A percentile compares a stretch with the other conserved stretches of the same genome.
Conservation (phyloP, 371 early-diverging fungal species). For the Mucor saturninus region DNA sequence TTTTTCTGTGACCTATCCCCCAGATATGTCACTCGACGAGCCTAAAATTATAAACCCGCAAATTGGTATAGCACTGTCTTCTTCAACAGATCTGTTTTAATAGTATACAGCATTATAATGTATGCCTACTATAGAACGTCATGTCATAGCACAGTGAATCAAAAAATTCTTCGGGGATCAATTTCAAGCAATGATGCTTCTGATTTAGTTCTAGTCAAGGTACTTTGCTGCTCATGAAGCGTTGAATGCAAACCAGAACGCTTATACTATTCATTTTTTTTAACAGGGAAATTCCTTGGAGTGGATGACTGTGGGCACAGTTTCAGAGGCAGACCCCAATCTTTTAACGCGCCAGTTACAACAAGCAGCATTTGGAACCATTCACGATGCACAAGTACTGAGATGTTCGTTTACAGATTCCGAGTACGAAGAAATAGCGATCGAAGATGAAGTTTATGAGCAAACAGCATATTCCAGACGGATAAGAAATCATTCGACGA, state of each 20-base stretch:
- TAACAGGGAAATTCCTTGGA: slow-evolving; percentile 33
- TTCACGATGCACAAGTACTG: slow-evolving; percentile 33
- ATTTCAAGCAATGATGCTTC: slow-evolving; percentile 14
- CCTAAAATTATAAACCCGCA: too few species aligned
- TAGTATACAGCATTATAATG: slow-evolving; percentile 14
- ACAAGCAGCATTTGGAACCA: slow-evolving; percentile 40
- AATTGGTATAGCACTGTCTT: too few species aligned
- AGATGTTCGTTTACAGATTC: slow-evolving; percentile 21
- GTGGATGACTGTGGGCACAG: slow-evolving; percentile 18
- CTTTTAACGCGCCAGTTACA: slow-evolving; percentile 27
- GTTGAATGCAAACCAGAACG: too few species aligned
- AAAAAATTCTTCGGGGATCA: slow-evolving; percentile 33
- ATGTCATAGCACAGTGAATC: slow-evolving; percentile 32
- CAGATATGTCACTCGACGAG: too few species aligned
- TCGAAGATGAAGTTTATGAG: neutral
- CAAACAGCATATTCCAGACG: slow-evolving; percentile 14
- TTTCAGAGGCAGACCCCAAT: slow-evolving; percentile 5
- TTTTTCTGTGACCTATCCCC: too few species aligned
- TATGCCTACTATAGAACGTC: slow-evolving; percentile 39
- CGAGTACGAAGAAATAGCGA: neutral
- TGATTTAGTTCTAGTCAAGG: slow-evolving; percentile 41
- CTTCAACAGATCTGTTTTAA: too few species aligned
- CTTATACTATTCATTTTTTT: neutral
- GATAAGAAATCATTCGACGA: slow-evolving; percentile 30
- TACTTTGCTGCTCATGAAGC: neutral